Evolutionary conservation across 495 filamentous ascomycete genomes (phyloP).

Genomic region (Aspergillus biplanus): DNA sequence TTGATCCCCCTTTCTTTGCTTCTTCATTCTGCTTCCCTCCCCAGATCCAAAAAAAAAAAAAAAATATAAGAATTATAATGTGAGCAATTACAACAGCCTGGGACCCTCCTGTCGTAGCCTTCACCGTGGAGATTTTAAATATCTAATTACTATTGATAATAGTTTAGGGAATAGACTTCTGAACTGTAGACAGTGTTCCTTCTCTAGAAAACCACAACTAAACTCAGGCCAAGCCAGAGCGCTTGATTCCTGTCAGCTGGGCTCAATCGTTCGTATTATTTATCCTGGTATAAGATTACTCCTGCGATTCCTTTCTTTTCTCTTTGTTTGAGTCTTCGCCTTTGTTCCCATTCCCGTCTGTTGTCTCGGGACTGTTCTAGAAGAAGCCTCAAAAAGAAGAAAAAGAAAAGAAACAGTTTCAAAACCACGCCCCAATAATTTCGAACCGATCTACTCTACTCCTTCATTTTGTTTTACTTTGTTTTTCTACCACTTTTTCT

Average conservation of each 20-base stretch:
- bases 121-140: not conserved
- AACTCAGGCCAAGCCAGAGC: too few species aligned
- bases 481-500: not conserved
- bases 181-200: too few species aligned
- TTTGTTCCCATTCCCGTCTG: not conserved
- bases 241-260: too few species aligned
- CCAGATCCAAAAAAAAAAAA: constrained; percentile 1
- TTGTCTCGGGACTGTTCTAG: not conserved
- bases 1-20: constrained; percentile 14
- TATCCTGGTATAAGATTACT: too few species aligned
- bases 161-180: too few species aligned
- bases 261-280: too few species aligned
- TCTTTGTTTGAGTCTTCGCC: not conserved
- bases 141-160: too few species aligned
- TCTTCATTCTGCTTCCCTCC: not conserved
- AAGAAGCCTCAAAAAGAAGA: constrained; percentile 6
- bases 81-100: not conserved
- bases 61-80: not conserved
- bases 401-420: constrained; percentile 8
- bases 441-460: not conserved
- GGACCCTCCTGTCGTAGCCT: not conserved
- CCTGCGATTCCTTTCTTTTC: too few species aligned
- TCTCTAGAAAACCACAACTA: too few species aligned
- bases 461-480: constrained; percentile 2
- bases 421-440: constrained; percentile 1